Evolutionary conservation across 305 asterid genomes (phyloP).

Genomic region (Vinca major): DNA sequence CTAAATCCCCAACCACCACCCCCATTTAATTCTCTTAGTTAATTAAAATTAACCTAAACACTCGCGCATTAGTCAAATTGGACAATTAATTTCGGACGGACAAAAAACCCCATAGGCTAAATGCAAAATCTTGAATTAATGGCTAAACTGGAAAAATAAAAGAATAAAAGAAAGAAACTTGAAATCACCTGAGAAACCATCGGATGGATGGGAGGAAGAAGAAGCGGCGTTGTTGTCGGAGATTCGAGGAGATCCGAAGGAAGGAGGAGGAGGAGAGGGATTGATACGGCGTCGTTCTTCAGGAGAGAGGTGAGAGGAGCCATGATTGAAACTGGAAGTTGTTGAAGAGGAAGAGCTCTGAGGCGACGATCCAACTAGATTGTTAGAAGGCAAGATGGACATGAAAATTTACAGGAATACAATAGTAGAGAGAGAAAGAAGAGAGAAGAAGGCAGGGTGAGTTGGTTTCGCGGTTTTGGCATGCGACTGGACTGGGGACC

Average conservation of each 20-base stretch:
- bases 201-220: neutral
- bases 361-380: constrained; percentile 25
- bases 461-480: constrained; percentile 9
- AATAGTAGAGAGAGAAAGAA: neutral
- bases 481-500: neutral
- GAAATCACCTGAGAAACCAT: constrained; percentile 15
- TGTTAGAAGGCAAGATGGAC: constrained; percentile 73
- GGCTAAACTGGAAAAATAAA: neutral
- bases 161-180: neutral
- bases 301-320: constrained; percentile 14
- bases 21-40: no score
- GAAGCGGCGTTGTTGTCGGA: constrained; percentile 9
- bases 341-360: constrained; percentile 11
- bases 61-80: no score
- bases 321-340: constrained; percentile 25
- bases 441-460: neutral
- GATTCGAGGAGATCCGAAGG: constrained; percentile 15
- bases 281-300: neutral
- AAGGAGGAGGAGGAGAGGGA: neutral
- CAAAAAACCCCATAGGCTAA: no score
- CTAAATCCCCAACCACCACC: no score
- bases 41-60: no score
- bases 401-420: constrained; percentile 37
- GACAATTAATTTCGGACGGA: no score
- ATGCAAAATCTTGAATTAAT: neutral